phyloP scores from a whole-genome alignment of 495 filamentous ascomycete genomes.

The Penicillium coffeae region DNA sequence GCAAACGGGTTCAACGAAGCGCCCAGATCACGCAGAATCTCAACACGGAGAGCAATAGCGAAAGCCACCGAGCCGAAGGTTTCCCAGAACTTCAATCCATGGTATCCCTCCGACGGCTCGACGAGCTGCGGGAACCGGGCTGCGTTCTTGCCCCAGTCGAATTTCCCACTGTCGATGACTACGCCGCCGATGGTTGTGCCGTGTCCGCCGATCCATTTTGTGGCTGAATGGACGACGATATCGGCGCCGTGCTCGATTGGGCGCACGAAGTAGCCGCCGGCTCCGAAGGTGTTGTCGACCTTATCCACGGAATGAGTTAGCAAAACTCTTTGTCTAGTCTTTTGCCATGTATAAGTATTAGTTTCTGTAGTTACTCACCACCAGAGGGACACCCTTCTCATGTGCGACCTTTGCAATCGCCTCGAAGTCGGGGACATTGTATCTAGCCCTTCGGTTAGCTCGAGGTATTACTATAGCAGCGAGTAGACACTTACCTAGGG shows the following conservation, averaged over 20 bases:
- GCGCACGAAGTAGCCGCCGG: slow-evolving; percentile 84
- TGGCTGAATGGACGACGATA: slow-evolving; percentile 92
- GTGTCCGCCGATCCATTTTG: slow-evolving; percentile 98
- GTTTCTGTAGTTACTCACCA: slow-evolving; percentile 52
- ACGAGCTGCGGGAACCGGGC: slow-evolving; percentile 91
- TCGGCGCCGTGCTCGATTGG: slow-evolving; percentile 93
- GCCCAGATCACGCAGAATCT: slow-evolving; percentile 88
- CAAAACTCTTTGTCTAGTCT: too few species aligned
- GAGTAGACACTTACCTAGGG: slow-evolving; percentile 69
- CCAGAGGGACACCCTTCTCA: slow-evolving; percentile 75
- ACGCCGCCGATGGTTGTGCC: slow-evolving; percentile 93
- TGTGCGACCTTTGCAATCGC: slow-evolving; percentile 76
- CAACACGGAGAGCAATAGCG: slow-evolving; percentile 75
- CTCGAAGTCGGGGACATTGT: slow-evolving; percentile 91
- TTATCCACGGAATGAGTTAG: slow-evolving; percentile 26
- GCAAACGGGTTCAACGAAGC: slow-evolving; percentile 85
- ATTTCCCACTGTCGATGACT: slow-evolving; percentile 88
- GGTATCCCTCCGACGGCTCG: slow-evolving; percentile 89
- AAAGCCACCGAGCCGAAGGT: slow-evolving; percentile 85
- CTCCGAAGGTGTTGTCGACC: slow-evolving; percentile 97
- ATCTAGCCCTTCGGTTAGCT: background rate
- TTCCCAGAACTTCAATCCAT: slow-evolving; percentile 96
- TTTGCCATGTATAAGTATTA: too few species aligned
- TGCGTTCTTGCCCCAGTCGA: slow-evolving; percentile 90
- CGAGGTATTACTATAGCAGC: too few species aligned